phyloP scores from a whole-genome alignment of 2,329 filamentous ascomycete genomes.

The Coleophoma cylindrospora region DNA sequence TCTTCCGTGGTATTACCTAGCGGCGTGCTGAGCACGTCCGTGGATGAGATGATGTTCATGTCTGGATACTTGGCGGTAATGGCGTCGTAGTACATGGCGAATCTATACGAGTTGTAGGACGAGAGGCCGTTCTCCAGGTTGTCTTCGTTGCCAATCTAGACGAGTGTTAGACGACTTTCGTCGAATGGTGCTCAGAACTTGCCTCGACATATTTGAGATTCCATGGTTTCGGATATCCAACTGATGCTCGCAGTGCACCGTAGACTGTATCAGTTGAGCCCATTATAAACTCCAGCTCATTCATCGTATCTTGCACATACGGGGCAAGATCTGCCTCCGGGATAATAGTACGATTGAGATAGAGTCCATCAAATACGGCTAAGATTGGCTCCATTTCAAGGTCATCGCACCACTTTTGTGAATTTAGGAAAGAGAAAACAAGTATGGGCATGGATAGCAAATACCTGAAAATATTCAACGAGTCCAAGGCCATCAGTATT shows the following conservation, averaged over 20 bases:
- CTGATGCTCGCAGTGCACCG: slow-evolving; percentile 38
- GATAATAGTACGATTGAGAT: slow-evolving; percentile 29
- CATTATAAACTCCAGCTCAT: slow-evolving; percentile 46
- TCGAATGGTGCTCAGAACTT: no score
- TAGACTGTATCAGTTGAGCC: slow-evolving; percentile 36
- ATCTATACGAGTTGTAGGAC: slow-evolving; percentile 32
- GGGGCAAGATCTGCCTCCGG: slow-evolving; percentile 35
- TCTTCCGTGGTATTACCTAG: slow-evolving; percentile 11
- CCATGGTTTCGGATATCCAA: slow-evolving; percentile 45
- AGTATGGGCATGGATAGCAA: neutral
- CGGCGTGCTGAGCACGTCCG: slow-evolving; percentile 12
- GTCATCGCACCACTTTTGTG: slow-evolving; percentile 36
- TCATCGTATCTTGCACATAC: slow-evolving; percentile 40
- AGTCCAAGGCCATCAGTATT: slow-evolving; percentile 44
- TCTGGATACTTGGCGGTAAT: slow-evolving; percentile 30
- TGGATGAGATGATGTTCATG: slow-evolving; percentile 36
- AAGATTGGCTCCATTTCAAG: slow-evolving; percentile 39
- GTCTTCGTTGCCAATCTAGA: slow-evolving; percentile 28
- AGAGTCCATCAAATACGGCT: slow-evolving; percentile 41
- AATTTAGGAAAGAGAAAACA: neutral
- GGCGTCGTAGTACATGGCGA: slow-evolving; percentile 41
- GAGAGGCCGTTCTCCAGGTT: slow-evolving; percentile 32
- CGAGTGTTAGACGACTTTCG: no score
- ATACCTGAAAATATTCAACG: slow-evolving; percentile 39
- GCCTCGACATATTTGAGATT: slow-evolving; percentile 41